Evolutionary conservation across 768 basidiomycete genomes (phyloP).

Genomic region (Lactarius evosmus): DNA sequence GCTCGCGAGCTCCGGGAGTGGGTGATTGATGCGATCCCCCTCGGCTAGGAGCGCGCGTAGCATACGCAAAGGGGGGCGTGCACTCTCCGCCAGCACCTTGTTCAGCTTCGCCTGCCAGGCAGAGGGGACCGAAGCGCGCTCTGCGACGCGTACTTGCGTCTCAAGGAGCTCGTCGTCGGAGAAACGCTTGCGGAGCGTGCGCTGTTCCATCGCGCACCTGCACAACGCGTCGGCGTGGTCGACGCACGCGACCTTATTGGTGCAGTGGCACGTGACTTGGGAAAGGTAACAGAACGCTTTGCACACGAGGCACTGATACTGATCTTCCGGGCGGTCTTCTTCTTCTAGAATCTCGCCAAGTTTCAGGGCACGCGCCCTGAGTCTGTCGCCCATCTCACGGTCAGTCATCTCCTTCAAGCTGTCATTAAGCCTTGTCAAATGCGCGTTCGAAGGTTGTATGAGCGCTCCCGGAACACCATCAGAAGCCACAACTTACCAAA

Average conservation of each 20-base stretch:
- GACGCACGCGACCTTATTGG: slow-evolving; percentile 74
- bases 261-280: slow-evolving; percentile 81
- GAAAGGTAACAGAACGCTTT: slow-evolving; percentile 95
- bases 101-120: slow-evolving; percentile 73
- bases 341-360: slow-evolving; percentile 69
- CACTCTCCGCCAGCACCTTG: slow-evolving; percentile 62
- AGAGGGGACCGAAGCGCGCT: slow-evolving; percentile 69
- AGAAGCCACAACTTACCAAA: slow-evolving; percentile 62
- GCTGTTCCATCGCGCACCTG: slow-evolving; percentile 52
- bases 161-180: slow-evolving; percentile 74
- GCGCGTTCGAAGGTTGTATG: slow-evolving; percentile 12
- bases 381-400: slow-evolving; percentile 71
- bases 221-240: slow-evolving; percentile 82
- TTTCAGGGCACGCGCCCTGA: slow-evolving; percentile 54
- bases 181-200: slow-evolving; percentile 74
- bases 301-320: slow-evolving; percentile 93
- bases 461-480: slow-evolving; percentile 1
- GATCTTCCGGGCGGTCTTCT: slow-evolving; percentile 84
- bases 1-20: slow-evolving; percentile 64
- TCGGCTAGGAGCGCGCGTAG: slow-evolving; percentile 83
- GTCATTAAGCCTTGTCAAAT: slow-evolving; percentile 65
- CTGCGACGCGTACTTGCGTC: slow-evolving; percentile 59
- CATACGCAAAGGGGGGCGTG: slow-evolving; percentile 69
- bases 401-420: slow-evolving; percentile 86
- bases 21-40: slow-evolving; percentile 80